A percentile compares a stretch with the other conserved stretches of the same genome.
phyloP scores from a whole-genome alignment of 192 early-diverging fungal genomes.

The Physocladia obscura region DNA sequence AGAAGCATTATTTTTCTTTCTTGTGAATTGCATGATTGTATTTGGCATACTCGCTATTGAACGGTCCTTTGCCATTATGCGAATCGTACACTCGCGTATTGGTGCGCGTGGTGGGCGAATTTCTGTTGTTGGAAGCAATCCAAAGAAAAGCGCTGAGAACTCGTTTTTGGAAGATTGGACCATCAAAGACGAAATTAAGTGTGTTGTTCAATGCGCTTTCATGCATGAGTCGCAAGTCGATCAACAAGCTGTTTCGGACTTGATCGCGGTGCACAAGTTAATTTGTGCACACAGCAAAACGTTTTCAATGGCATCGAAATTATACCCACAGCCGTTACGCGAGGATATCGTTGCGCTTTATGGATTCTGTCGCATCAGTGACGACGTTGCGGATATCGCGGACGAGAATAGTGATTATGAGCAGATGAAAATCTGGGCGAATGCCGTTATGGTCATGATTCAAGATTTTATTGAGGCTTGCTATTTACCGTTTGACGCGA shows the following conservation, averaged over 20 bases:
- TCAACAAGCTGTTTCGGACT: not conserved
- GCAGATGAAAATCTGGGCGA: not conserved
- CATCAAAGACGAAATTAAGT: constrained; percentile 1
- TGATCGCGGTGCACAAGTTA: not conserved
- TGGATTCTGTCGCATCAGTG: constrained; percentile 38
- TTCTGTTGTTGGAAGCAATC: not conserved
- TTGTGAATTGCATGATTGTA: constrained; percentile 47
- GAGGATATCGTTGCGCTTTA: constrained; percentile 33
- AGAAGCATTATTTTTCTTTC: constrained; percentile 53
- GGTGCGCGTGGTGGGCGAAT: not conserved
- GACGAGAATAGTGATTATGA: not conserved
- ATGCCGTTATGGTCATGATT: not conserved
- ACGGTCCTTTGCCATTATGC: constrained; percentile 25
- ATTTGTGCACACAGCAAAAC: constrained; percentile 28
- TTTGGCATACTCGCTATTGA: constrained; percentile 36
- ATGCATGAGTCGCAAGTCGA: not conserved
- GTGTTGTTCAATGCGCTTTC: constrained; percentile 4
- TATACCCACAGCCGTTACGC: constrained; percentile 28
- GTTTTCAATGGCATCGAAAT: constrained; percentile 25
- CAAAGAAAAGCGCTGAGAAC: too few relatives aligned
- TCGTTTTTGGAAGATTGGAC: not conserved
- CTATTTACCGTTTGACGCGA: not conserved
- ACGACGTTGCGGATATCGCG: constrained; percentile 34
- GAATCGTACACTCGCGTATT: not conserved
- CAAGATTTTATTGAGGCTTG: constrained; percentile 12